Evolutionary conservation across 2,329 filamentous ascomycete species (phyloP).

Genomic region (Bisporella sp.): DNA sequence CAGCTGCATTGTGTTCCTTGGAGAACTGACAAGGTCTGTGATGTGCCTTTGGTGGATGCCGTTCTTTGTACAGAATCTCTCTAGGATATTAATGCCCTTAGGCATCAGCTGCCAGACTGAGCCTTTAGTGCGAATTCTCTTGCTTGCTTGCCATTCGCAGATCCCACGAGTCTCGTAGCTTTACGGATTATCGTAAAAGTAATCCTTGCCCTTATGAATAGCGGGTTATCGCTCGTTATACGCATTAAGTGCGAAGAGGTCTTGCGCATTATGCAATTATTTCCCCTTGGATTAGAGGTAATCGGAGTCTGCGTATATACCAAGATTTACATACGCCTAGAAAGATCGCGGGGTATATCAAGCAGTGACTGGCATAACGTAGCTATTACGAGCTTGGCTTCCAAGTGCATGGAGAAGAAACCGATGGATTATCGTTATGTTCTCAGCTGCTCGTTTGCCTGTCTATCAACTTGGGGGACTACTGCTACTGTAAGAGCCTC

Average conservation of each 20-base stretch:
- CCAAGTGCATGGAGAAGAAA: no score
- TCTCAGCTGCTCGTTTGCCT: no score
- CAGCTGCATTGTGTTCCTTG: conserved; percentile 72
- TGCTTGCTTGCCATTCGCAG: conserved; percentile 79
- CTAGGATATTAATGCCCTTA: conserved; percentile 87
- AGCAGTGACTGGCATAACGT: no score
- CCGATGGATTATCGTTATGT: no score
- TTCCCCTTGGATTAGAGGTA: conserved; percentile 26
- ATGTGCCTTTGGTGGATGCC: conserved; percentile 94
- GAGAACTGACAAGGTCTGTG: conserved; percentile 69
- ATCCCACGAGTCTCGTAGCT: conserved; percentile 90
- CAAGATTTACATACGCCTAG: conserved; percentile 31
- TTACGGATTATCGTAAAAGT: neutral
- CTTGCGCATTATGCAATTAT: conserved; percentile 86
- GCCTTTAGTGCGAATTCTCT: conserved; percentile 81
- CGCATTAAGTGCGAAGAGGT: conserved; percentile 92
- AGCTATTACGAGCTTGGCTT: no score
- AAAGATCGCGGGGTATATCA: no score
- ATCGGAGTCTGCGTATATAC: conserved; percentile 40
- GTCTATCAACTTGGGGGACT: no score
- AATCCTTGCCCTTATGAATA: conserved; percentile 77
- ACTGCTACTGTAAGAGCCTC: no score
- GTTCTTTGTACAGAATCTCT: conserved; percentile 88
- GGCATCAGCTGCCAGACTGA: conserved; percentile 91
- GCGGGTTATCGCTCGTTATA: conserved; percentile 97